phyloP scores from a whole-genome alignment of 2,329 filamentous ascomycete genomes.

The Monosporascus sp. region DNA sequence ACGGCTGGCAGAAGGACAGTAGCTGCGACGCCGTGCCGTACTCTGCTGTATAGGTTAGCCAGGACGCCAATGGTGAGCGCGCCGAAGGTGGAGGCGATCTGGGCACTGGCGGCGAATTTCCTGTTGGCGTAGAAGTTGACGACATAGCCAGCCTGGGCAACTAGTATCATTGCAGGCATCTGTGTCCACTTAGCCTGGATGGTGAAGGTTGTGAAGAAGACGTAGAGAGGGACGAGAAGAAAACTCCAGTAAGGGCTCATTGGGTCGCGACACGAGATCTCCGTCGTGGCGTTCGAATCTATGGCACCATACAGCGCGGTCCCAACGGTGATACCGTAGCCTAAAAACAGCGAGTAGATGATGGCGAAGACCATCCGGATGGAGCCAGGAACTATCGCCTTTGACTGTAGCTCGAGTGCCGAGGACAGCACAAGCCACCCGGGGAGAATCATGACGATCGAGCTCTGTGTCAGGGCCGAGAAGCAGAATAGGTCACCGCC shows the following conservation, averaged over 20 bases:
- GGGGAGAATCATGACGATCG: constrained; percentile 61
- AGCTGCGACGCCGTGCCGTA: constrained; percentile 46
- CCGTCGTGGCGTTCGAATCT: constrained; percentile 33
- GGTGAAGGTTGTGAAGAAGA: constrained; percentile 66
- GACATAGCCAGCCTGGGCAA: constrained; percentile 68
- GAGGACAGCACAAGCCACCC: constrained; percentile 52
- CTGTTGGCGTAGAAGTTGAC: constrained; percentile 68
- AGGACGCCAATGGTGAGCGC: constrained; percentile 71
- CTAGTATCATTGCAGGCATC: constrained; percentile 69
- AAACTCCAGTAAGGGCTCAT: constrained; percentile 46
- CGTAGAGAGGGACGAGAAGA: constrained; percentile 68
- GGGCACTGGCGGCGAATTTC: constrained; percentile 63
- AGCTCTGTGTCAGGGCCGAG: constrained; percentile 58
- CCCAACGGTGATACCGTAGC: constrained; percentile 60
- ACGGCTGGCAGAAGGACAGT: constrained; percentile 43
- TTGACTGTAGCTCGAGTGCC: constrained; percentile 62
- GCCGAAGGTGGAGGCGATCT: constrained; percentile 71
- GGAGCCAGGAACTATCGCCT: constrained; percentile 63
- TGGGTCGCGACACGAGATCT: constrained; percentile 23
- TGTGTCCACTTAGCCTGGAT: constrained; percentile 82
- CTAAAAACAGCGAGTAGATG: constrained; percentile 67
- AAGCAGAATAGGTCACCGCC: constrained; percentile 54
- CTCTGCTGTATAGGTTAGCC: constrained; percentile 69
- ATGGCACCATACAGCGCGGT: constrained; percentile 40
- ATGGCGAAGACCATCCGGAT: constrained; percentile 72